Percentiles rank a stretch among this genome's conserved stretches.
Evolutionary conservation across 306 rosid species (phyloP).

Genomic region (Citrullus mucosospermus): DNA sequence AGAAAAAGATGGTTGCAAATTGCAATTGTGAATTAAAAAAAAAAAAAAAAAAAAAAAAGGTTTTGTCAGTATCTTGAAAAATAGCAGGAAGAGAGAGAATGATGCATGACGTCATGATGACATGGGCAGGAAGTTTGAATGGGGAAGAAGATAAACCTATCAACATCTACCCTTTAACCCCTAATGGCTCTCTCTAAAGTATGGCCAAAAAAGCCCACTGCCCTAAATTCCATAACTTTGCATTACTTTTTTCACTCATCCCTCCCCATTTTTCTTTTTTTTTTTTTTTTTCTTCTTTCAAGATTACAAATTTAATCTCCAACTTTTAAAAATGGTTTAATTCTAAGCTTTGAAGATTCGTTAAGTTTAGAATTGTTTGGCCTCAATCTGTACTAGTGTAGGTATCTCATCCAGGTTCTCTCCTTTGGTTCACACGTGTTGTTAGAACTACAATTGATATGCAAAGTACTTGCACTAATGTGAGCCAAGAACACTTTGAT

Average conservation of each 20-base stretch:
- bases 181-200: neutral
- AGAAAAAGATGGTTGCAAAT: neutral
- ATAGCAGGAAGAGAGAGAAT: neutral
- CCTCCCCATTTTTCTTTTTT: neutral
- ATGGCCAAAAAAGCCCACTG: slow-evolving; percentile 1
- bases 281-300: too few species aligned
- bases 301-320: too few species aligned
- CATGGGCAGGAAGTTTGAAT: neutral
- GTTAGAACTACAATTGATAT: too few species aligned
- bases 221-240: neutral
- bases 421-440: too few species aligned
- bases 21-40: neutral
- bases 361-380: too few species aligned
- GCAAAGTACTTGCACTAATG: too few species aligned
- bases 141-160: slow-evolving; percentile 1
- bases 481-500: too few species aligned
- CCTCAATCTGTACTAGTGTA: too few species aligned
- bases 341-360: too few species aligned
- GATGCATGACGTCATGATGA: neutral
- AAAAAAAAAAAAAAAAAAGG: neutral
- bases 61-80: neutral
- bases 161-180: neutral
- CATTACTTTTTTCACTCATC: neutral
- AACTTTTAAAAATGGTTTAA: too few species aligned
- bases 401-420: too few species aligned